Evolutionary conservation across 371 early-diverging fungal genomes (phyloP).

Genomic region (Racocetra persica): DNA sequence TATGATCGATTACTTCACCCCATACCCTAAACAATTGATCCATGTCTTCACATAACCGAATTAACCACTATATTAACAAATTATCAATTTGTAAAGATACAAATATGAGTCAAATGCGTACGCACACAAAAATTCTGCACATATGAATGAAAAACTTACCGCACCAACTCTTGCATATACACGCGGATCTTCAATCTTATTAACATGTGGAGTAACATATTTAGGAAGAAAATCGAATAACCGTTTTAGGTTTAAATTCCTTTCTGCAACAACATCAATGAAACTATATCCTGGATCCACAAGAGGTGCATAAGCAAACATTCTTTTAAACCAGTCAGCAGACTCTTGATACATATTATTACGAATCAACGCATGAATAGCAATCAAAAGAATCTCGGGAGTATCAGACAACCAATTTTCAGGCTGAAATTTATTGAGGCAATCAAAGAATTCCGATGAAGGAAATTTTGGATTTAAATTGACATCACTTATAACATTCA

Average conservation of each 20-base stretch:
- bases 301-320: neutral
- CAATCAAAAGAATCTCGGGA: neutral
- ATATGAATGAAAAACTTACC: constrained; percentile 1
- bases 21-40: neutral
- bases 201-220: neutral
- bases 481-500: too few relatives aligned
- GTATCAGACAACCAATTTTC: neutral
- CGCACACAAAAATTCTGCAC: too few relatives aligned
- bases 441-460: neutral
- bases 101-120: too few relatives aligned
- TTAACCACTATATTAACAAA: neutral
- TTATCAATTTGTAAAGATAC: neutral
- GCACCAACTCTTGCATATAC: neutral
- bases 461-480: neutral
- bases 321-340: too few relatives aligned
- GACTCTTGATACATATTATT: too few relatives aligned
- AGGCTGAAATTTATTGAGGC: neutral
- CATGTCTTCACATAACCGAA: constrained; percentile 8
- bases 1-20: neutral
- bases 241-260: neutral
- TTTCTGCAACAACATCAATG: neutral
- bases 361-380: neutral
- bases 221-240: too few relatives aligned
- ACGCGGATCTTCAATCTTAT: neutral
- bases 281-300: constrained; percentile 19